These are phyloP conservation scores for Raddia distichophylla DNA, from an alignment of 176 grass and related monocot genomes.

Conservation along the genomic window DNA sequence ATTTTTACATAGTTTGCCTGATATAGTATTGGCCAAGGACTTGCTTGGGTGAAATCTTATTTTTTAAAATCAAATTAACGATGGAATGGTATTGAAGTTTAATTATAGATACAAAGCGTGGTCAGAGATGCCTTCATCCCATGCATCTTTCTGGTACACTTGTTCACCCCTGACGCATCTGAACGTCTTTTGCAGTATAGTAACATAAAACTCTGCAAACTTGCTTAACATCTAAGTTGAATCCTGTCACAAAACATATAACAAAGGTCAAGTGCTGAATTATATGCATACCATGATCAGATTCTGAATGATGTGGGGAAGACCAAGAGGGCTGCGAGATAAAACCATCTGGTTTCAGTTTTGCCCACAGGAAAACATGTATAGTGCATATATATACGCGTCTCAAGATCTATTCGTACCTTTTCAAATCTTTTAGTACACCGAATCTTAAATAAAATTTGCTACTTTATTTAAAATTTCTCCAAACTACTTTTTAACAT, in stretches of 20 bases:
- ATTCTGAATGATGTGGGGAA: background rate
- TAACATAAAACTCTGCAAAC: background rate
- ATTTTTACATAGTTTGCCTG: background rate
- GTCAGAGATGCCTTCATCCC: background rate
- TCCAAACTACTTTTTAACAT: too few relatives aligned
- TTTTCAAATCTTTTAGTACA: background rate
- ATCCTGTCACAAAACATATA: background rate
- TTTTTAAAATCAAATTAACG: too few relatives aligned
- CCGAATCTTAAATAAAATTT: too few relatives aligned
- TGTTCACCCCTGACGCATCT: slow-evolving; percentile 10
- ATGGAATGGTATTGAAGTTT: background rate
- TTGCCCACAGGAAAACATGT: background rate
- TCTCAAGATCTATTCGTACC: too few relatives aligned
- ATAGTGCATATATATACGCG: background rate
- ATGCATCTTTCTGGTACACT: slow-evolving; percentile 18
- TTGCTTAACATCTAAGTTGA: slow-evolving; percentile 18
- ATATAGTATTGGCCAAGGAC: background rate
- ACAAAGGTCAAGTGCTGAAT: slow-evolving; percentile 17
- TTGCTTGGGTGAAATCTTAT: background rate
- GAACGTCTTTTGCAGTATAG: slow-evolving; percentile 16
- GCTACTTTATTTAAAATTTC: too few relatives aligned
- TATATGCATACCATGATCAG: background rate
- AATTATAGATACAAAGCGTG: too few relatives aligned
- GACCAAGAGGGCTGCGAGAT: background rate
- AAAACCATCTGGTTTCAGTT: background rate